A percentile compares a stretch with the other conserved stretches of the same genome.
Evolutionary conservation across 148 eudicot genomes (phyloP).

Genomic region (Rhododendron griersonianum): DNA sequence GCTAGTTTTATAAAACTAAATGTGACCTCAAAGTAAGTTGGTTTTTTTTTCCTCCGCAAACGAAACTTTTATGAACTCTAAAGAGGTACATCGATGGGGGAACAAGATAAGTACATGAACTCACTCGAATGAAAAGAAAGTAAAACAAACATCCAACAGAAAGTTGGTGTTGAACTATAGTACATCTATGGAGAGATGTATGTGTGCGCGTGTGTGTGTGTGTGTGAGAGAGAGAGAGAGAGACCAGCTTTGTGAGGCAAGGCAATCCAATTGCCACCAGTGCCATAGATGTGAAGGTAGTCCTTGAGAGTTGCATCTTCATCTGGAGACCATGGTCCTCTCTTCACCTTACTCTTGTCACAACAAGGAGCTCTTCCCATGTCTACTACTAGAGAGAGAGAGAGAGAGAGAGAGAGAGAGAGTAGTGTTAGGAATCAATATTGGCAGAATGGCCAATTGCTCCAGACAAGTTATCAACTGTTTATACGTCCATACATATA

Average conservation of each 20-base stretch:
- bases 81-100: no score
- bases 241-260: conserved; percentile 62
- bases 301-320: conserved; percentile 62
- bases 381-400: neutral
- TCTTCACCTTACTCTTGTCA: conserved; percentile 66
- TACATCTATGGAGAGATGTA: neutral
- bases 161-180: neutral
- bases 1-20: neutral
- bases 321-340: conserved; percentile 81
- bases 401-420: conserved; percentile 7
- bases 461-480: neutral
- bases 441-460: neutral
- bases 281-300: conserved; percentile 47
- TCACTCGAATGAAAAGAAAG: no score
- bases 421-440: neutral
- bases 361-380: conserved; percentile 88
- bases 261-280: conserved; percentile 75
- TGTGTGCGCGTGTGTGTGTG: neutral
- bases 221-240: conserved; percentile 9
- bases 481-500: neutral
- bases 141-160: no score
- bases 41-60: no score
- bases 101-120: no score
- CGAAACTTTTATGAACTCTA: no score
- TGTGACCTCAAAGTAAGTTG: neutral